Base-by-base conservation (phyloP, 2,329 filamentous ascomycete species). In the Colletotrichum sp. region DNA sequence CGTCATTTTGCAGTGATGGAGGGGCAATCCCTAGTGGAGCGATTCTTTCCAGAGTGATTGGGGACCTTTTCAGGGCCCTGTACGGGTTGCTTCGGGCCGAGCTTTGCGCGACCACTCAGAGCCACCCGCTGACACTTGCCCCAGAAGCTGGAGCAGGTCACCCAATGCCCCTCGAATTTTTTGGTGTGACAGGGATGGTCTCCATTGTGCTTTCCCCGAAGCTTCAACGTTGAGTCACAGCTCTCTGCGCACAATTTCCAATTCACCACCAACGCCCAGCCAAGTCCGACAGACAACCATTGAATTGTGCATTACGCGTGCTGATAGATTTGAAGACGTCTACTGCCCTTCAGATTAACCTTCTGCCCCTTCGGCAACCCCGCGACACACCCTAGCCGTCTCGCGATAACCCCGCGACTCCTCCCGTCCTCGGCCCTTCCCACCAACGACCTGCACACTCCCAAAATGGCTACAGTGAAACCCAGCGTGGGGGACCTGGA, bases 401-500 rank as follows among this genome's bases (percentile, higher is more conserved):
- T 61, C 38, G 62, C 67, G 62, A 77, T 28, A 61, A 32, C 36
- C 72, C 67, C 66, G 61, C 48, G 38, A 70, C 18, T 55, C 72
- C 32, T 24, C 71, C 61, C 64, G 56, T 43, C 8, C 32, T 66
- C 62, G 66, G 52, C 34, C 61, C 38, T 43, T 55, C 28, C n/a
- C 21, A 24, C 43, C 70, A 65, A 48, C 61, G 28, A 60, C 76
- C 32, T 48, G 36, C 68, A 66, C 67, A 56, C 28, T 36, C 69
- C 32, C 16, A 78, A 55, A 69, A 94, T 94, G 93, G 89, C 92
- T 75, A 84, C 90, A 71, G 83, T 87, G n/a, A 86, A 87, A 71
- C 85, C 86, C 79, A 87, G 90, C 80, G 92, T 94, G 84, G 95
- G 95, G 58, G 94, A 93, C 79, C 88, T 98, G 78, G 91, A 93